Percentiles rank a stretch among this genome's conserved stretches.
phyloP scores from a whole-genome alignment of 176 grass and related monocot genomes.

The Musa itinerans region DNA sequence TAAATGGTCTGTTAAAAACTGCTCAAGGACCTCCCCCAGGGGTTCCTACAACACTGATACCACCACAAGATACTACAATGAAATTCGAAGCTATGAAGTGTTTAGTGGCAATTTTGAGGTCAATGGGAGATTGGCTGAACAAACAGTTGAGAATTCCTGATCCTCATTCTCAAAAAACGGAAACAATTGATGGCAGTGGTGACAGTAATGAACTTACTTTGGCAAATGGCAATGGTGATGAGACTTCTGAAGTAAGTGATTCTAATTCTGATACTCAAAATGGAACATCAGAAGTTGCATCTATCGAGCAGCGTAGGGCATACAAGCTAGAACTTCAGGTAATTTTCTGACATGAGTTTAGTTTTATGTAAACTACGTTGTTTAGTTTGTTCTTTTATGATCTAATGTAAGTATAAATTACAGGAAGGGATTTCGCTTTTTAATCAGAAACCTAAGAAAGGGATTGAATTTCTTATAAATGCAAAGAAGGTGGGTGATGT shows the following conservation, averaged over 20 bases:
- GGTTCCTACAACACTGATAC: conserved; percentile 67
- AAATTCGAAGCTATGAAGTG: conserved; percentile 99
- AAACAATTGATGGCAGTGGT: conserved; percentile 56
- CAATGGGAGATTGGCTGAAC: conserved; percentile 99
- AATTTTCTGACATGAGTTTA: conserved; percentile 23
- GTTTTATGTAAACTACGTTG: conserved; percentile 17
- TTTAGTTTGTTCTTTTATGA: conserved; percentile 10
- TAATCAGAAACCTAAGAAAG: conserved; percentile 94
- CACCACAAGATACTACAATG: conserved; percentile 81
- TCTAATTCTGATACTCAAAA: conserved; percentile 68
- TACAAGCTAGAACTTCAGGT: conserved; percentile 99
- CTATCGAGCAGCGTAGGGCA: conserved; percentile 87
- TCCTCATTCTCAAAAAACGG: conserved; percentile 54
- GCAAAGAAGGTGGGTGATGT: conserved; percentile 75
- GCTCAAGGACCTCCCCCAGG: conserved; percentile 96
- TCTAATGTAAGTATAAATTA: conserved; percentile 29
- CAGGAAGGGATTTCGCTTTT: conserved; percentile 96
- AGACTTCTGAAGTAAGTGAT: conserved; percentile 66
- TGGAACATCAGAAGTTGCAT: conserved; percentile 59
- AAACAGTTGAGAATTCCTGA: conserved; percentile 91
- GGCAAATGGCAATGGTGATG: conserved; percentile 51
- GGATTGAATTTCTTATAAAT: conserved; percentile 93
- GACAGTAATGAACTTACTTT: conserved; percentile 44
- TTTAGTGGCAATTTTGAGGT: conserved; percentile 91
- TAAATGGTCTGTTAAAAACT: conserved; percentile 94